A percentile compares a stretch with the other conserved stretches of the same genome.
phyloP scores from a whole-genome alignment of 768 basidiomycete species.

The Agaricus blazei region DNA sequence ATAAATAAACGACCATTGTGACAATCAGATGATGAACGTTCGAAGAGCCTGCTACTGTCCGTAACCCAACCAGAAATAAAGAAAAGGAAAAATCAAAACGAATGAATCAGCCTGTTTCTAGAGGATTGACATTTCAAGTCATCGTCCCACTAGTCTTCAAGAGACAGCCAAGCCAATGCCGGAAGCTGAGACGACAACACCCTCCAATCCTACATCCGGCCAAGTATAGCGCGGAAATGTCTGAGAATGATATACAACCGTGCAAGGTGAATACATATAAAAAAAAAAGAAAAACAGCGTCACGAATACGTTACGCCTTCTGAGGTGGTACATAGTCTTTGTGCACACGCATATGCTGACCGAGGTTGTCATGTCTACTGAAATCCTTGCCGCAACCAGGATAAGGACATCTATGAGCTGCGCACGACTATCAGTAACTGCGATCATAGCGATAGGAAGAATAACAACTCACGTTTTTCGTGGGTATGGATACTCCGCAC shows the following conservation, averaged over 20 bases:
- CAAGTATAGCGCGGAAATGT: conserved; percentile 1
- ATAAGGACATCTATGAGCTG: conserved; percentile 79
- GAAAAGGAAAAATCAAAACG: not conserved
- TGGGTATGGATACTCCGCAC: conserved; percentile 86
- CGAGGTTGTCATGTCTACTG: conserved; percentile 82
- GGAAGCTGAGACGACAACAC: not conserved
- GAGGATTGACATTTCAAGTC: not conserved
- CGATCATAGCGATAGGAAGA: conserved; percentile 7
- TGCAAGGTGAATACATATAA: conserved; percentile 8
- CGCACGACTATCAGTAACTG: conserved; percentile 8
- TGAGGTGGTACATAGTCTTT: conserved; percentile 38
- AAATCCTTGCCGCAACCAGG: conserved; percentile 82
- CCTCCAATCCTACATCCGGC: conserved; percentile 6
- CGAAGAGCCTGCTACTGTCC: not conserved
- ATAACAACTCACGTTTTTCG: conserved; percentile 73
- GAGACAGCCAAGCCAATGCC: not conserved
- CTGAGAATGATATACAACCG: not conserved
- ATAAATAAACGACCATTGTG: not conserved
- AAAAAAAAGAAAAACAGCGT: conserved; percentile 9
- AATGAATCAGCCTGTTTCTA: not conserved
- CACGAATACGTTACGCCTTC: conserved; percentile 10
- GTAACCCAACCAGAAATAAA: not conserved
- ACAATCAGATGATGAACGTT: not conserved
- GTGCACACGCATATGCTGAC: conserved; percentile 86
- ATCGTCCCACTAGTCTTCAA: not conserved